Percentiles rank a stretch among this genome's conserved stretches.
Conservation (phyloP, 169 alveolate genomes). For the Plasmodium knowlesi region DNA sequence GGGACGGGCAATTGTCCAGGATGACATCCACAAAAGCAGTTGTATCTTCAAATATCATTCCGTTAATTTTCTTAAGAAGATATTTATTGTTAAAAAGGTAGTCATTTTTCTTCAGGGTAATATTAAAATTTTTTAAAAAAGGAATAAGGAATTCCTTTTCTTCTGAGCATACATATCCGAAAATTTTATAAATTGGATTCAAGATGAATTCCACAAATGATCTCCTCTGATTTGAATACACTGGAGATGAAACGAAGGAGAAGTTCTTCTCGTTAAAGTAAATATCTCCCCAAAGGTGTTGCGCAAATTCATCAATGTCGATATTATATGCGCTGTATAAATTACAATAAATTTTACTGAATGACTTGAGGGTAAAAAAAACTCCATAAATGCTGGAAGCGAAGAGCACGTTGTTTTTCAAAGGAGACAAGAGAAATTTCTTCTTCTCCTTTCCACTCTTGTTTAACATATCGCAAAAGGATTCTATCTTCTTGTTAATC, state of each 20-base stretch:
- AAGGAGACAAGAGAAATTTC: constrained; percentile 90
- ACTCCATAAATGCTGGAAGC: constrained; percentile 95
- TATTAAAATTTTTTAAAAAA: constrained; percentile 86
- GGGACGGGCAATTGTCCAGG: constrained; percentile 81
- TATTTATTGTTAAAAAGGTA: constrained; percentile 71
- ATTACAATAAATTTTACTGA: constrained; percentile 91
- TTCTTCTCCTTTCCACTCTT: constrained; percentile 47
- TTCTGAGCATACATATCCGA: constrained; percentile 95
- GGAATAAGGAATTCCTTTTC: constrained; percentile 95
- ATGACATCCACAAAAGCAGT: constrained; percentile 93
- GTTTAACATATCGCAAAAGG: constrained; percentile 55
- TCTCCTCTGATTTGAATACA: constrained; percentile 87
- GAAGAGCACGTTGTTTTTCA: constrained; percentile 95
- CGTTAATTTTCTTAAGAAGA: constrained; percentile 78
- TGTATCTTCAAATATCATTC: constrained; percentile 80
- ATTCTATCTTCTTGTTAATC: constrained; percentile 73
- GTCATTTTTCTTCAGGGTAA: constrained; percentile 55
- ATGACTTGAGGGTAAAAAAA: constrained; percentile 94
- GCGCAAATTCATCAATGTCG: constrained; percentile 84
- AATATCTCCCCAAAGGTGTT: constrained; percentile 93
- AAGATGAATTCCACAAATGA: constrained; percentile 97
- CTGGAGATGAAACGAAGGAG: constrained; percentile 83
- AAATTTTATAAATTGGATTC: constrained; percentile 98
- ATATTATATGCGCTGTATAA: constrained; percentile 77
- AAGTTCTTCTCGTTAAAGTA: constrained; percentile 86